Evolutionary conservation across 768 basidiomycete genomes (phyloP).

Genomic region (Russula virescens): DNA sequence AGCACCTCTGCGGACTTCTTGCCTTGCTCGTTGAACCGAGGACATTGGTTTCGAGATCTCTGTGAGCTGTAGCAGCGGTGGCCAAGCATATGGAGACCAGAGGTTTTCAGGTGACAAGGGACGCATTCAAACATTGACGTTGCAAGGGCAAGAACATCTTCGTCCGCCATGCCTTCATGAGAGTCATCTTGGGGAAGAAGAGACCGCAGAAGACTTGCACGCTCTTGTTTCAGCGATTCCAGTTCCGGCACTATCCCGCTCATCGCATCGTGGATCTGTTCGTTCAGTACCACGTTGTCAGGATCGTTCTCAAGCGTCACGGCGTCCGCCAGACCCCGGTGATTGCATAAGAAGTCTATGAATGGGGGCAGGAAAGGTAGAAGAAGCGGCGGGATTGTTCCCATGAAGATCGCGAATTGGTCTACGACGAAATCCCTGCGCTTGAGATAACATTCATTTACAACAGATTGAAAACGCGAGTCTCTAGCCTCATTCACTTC

Average conservation of each 20-base stretch:
- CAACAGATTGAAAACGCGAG: not conserved
- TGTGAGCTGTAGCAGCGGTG: not conserved
- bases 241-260: not conserved
- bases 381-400: conserved; percentile 1
- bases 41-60: not conserved
- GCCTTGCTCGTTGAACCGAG: not conserved
- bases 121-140: conserved; percentile 6
- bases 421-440: not conserved
- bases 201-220: conserved; percentile 1
- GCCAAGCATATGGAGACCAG: conserved; percentile 6
- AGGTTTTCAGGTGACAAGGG: not conserved
- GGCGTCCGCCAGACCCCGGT: not conserved
- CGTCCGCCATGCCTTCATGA: not conserved
- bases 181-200: not conserved
- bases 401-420: not conserved
- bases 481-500: conserved; percentile 4
- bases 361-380: not conserved
- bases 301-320: not conserved
- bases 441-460: not conserved
- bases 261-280: not conserved
- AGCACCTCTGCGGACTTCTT: not conserved
- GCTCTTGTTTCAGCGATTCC: not conserved
- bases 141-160: not conserved
- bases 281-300: not conserved
- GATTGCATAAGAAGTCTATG: not conserved